A percentile compares a stretch with the other conserved stretches of the same genome.
Evolutionary conservation across 495 filamentous ascomycete genomes (phyloP).

Genomic region (Pyrenula massariospora): DNA sequence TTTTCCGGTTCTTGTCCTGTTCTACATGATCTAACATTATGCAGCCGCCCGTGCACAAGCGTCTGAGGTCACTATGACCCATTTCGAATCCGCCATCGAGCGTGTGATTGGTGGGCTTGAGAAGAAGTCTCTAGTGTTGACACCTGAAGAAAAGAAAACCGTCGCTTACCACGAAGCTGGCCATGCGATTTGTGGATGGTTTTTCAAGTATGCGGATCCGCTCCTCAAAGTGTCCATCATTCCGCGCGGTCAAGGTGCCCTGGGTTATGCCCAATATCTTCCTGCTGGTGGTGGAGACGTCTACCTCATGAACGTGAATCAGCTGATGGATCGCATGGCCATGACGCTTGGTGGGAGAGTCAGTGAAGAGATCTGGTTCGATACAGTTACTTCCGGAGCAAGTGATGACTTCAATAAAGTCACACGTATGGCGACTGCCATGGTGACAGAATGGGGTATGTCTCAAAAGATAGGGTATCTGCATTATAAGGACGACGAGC

Average conservation of each 20-base stretch:
- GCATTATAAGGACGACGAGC: conserved; percentile 74
- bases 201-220: conserved; percentile 88
- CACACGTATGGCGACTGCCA: conserved; percentile 83
- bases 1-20: conserved; percentile 8
- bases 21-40: conserved; percentile 16
- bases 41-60: conserved; percentile 74
- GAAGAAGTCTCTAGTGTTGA: conserved; percentile 88
- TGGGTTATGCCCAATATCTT: conserved; percentile 96
- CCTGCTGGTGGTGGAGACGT: conserved; percentile 61
- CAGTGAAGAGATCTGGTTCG: conserved; percentile 90
- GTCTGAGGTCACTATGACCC: conserved; percentile 63
- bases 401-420: conserved; percentile 98
- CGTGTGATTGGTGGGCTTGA: conserved; percentile 92
- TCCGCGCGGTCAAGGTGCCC: conserved; percentile 80
- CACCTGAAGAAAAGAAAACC: conserved; percentile 82
- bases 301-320: conserved; percentile 88
- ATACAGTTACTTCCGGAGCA: conserved; percentile 87
- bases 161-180: conserved; percentile 98
- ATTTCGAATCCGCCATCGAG: conserved; percentile 97
- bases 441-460: conserved; percentile 99
- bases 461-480: conserved; percentile 82
- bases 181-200: conserved; percentile 98
- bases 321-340: conserved; percentile 99
- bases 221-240: conserved; percentile 98
- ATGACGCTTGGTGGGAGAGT: conserved; percentile 96